phyloP scores from a whole-genome alignment of 352 stramenopile genomes.

The Pythium aristosporum region DNA sequence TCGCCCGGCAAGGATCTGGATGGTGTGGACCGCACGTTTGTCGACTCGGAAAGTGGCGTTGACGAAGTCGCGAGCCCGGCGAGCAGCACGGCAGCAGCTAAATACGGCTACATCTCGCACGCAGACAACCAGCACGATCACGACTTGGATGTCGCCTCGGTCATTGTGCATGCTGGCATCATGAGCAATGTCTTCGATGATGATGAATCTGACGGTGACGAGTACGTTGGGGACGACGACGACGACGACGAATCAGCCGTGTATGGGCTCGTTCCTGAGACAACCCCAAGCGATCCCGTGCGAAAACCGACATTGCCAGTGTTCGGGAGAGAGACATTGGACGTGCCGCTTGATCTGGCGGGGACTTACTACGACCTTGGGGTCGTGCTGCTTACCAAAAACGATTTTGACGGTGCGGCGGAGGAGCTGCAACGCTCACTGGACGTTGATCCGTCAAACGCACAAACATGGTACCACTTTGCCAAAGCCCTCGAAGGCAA shows the following conservation, averaged over 20 bases:
- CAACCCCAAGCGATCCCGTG: constrained; percentile 23
- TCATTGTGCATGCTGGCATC: not conserved
- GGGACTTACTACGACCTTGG: constrained; percentile 54
- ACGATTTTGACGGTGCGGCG: constrained; percentile 39
- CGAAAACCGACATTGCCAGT: constrained; percentile 14
- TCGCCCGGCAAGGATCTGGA: constrained; percentile 4
- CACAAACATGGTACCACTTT: constrained; percentile 50
- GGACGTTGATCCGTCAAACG: constrained; percentile 36
- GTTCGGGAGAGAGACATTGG: constrained; percentile 29
- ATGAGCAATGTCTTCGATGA: not conserved
- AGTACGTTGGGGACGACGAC: not conserved
- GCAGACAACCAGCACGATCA: constrained; percentile 24
- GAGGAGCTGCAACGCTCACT: constrained; percentile 45
- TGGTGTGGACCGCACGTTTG: not conserved
- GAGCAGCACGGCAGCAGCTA: constrained; percentile 6
- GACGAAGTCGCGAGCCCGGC: not conserved
- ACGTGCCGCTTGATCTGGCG: constrained; percentile 45
- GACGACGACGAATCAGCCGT: constrained; percentile 4
- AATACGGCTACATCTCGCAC: constrained; percentile 1
- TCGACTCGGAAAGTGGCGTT: constrained; percentile 7
- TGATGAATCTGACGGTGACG: not conserved
- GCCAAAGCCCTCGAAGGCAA: constrained; percentile 61
- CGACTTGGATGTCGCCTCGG: constrained; percentile 4
- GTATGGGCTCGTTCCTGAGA: constrained; percentile 20
- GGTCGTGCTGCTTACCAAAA: constrained; percentile 43